Base-by-base conservation (phyloP, 1,139 yeast species). In the Hanseniaspora gamundiae region DNA sequence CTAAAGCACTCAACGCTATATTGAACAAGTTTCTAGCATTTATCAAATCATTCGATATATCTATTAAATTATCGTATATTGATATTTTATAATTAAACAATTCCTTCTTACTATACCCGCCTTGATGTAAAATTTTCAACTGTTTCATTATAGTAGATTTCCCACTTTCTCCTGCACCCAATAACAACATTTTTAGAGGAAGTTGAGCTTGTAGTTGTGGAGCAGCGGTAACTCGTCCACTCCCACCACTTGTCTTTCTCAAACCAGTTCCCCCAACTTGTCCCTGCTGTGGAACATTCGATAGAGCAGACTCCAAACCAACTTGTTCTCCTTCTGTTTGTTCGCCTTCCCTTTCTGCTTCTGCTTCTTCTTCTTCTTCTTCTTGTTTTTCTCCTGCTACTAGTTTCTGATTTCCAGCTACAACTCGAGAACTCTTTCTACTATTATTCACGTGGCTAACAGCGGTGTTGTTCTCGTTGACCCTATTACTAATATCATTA, bases 161-260 rank as follows among this genome's bases (percentile, higher is more conserved):
- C 14, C 91, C 91, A 54, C 82, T 74, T 56, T 82, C 93, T 22
- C 91, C 93, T 0, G 88, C 78, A 7, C 93, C 93, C 44, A 82
- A 63, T 38, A 82, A 64, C 33, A 82, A 64, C 38, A 80, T 76
- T 57, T 81, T 81, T 29, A 79, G 74, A 49, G 74, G 78, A 47
- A 68, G 67, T 38, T 54, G 53, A 3, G 47, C 20, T 29, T 6
- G 30, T 17, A 14, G 28, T 24, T 39, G 24, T 24, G 19, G 33
- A 8, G 21, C 26, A 24, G 8, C 9, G 9, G 8, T 6, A 24
- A 24, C 9, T 24, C 9, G 26, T 24, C 26, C 26, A 24, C 9
- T 24, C 6, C 9, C 9, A 24, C 9, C 9, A 24, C 26, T 24
- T 24, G 26, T 9, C 26, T 24, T 24, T 24, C 9, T 6, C 9